Conservation (phyloP, 345 rosid genomes). For the Turnera subulata region DNA sequence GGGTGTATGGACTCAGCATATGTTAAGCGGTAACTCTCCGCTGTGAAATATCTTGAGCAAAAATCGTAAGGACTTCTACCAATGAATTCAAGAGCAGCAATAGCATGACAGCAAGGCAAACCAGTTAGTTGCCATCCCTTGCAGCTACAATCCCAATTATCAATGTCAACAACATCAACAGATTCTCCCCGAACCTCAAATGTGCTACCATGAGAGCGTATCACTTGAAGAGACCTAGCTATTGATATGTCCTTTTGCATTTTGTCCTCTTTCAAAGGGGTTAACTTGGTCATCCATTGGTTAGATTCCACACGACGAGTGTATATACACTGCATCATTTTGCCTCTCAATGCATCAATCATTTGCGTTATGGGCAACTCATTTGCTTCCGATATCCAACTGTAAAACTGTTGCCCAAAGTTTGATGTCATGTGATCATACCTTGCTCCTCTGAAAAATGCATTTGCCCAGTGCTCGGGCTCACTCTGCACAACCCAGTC, state of each 20-base stretch:
- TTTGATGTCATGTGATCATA: conserved; percentile 81
- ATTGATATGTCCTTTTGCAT: conserved; percentile 58
- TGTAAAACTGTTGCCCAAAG: conserved; percentile 74
- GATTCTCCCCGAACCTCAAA: conserved; percentile 87
- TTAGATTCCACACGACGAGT: conserved; percentile 42
- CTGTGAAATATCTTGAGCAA: conserved; percentile 70
- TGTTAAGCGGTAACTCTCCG: conserved; percentile 62
- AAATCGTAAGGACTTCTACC: conserved; percentile 61
- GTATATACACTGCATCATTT: conserved; percentile 66
- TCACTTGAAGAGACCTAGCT: conserved; percentile 49
- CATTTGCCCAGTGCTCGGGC: conserved; percentile 87
- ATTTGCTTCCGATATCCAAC: conserved; percentile 76
- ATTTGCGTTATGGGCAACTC: conserved; percentile 90
- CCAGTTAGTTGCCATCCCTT: conserved; percentile 83
- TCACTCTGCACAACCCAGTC: conserved; percentile 80
- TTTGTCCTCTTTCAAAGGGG: conserved; percentile 78
- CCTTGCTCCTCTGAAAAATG: conserved; percentile 76
- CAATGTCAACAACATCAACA: conserved; percentile 61
- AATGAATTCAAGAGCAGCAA: conserved; percentile 56
- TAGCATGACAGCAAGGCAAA: conserved; percentile 73
- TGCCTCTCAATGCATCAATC: conserved; percentile 76
- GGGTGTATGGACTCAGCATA: conserved; percentile 69
- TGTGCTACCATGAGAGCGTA: conserved; percentile 51
- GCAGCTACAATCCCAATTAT: conserved; percentile 81
- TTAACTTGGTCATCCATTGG: conserved; percentile 57